Percentiles rank a stretch among this genome's conserved stretches.
Evolutionary conservation across 208 protist species (phyloP).

Genomic region (Trypanosoma scelopori): DNA sequence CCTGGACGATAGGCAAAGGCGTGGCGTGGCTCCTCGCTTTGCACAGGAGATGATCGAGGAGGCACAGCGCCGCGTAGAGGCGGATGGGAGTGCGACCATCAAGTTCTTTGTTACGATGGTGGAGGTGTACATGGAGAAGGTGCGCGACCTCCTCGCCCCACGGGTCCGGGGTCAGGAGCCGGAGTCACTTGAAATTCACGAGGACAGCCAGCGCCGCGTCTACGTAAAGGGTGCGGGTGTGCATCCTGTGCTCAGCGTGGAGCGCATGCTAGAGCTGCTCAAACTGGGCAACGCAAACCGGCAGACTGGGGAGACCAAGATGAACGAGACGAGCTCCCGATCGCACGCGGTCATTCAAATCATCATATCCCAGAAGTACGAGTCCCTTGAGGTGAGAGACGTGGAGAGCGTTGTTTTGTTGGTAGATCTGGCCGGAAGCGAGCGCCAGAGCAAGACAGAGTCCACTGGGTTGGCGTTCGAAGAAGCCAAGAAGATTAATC

Average conservation of each 20-base stretch:
- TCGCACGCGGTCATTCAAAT: constrained; percentile 97
- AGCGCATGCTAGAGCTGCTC: constrained; percentile 66
- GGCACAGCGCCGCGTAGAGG: constrained; percentile 36
- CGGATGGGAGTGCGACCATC: constrained; percentile 18
- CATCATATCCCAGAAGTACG: constrained; percentile 65
- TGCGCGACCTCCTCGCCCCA: constrained; percentile 46
- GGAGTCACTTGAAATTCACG: constrained; percentile 71
- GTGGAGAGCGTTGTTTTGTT: constrained; percentile 54
- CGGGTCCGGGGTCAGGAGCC: constrained; percentile 70
- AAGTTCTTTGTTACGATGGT: constrained; percentile 45
- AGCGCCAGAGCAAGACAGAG: constrained; percentile 76
- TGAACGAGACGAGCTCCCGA: constrained; percentile 85
- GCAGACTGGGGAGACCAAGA: constrained; percentile 55
- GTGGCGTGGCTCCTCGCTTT: constrained; percentile 32
- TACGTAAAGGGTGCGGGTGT: constrained; percentile 56
- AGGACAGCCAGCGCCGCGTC: constrained; percentile 48
- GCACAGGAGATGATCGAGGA: constrained; percentile 30
- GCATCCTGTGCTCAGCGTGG: constrained; percentile 67
- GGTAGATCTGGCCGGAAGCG: constrained; percentile 82
- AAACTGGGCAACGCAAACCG: constrained; percentile 52
- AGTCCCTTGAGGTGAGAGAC: constrained; percentile 46
- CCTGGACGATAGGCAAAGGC: constrained; percentile 8
- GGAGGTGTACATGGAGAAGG: constrained; percentile 66
- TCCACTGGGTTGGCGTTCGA: constrained; percentile 76
- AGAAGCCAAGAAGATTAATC: constrained; percentile 91